A percentile compares a stretch with the other conserved stretches of the same genome.
Evolutionary conservation across 1,284 basidiomycete species (phyloP).

Genomic region (Boletus subluridellus): DNA sequence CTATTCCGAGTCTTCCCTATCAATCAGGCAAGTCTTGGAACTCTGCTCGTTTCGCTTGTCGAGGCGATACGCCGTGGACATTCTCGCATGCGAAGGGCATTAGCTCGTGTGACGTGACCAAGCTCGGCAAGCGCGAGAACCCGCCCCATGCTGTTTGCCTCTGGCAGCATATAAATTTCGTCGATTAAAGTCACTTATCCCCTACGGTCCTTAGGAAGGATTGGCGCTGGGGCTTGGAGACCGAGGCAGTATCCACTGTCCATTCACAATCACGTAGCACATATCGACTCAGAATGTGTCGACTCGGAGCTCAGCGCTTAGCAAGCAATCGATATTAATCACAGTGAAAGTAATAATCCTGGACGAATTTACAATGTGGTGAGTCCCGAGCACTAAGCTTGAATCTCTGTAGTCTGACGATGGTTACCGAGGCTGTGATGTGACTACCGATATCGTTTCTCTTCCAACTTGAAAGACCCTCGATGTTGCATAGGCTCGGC

Average conservation of each 20-base stretch:
- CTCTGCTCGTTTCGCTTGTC: not conserved
- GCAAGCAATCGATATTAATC: too few relatives aligned
- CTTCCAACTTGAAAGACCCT: not conserved
- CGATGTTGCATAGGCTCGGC: not conserved
- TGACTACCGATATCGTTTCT: not conserved
- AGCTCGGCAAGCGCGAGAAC: not conserved
- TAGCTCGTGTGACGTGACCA: not conserved
- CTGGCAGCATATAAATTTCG: not conserved
- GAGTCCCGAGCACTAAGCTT: too few relatives aligned
- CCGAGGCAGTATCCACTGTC: not conserved
- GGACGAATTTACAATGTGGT: too few relatives aligned
- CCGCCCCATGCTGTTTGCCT: not conserved
- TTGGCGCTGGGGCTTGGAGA: not conserved
- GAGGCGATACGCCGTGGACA: not conserved
- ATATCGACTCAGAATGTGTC: not conserved
- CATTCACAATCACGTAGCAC: not conserved
- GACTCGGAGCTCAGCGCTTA: not conserved
- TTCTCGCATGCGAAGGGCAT: not conserved
- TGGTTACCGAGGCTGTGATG: not conserved
- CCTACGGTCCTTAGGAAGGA: not conserved
- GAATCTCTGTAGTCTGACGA: too few relatives aligned
- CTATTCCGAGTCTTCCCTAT: not conserved
- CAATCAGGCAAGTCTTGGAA: conserved; percentile 3
- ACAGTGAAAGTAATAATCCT: too few relatives aligned
- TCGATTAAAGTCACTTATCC: too few relatives aligned